Evolutionary conservation across 2,329 filamentous ascomycete species (phyloP).

Genomic region (Lecanoromycetidae sp.): DNA sequence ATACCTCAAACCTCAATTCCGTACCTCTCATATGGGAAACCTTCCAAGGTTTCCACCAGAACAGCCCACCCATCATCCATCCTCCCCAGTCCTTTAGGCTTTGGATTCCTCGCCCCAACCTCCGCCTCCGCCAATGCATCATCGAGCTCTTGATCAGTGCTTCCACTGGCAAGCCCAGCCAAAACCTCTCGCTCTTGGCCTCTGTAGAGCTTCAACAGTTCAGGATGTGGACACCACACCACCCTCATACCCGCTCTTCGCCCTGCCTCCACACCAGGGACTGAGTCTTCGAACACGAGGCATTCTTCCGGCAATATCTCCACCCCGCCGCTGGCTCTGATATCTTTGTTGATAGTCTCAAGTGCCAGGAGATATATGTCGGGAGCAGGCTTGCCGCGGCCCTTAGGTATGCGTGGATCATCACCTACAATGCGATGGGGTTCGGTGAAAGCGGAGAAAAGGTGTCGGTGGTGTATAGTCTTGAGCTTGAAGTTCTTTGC

Average conservation of each 20-base stretch:
- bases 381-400: constrained; percentile 84
- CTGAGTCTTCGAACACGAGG: constrained; percentile 90
- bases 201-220: constrained; percentile 60
- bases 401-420: constrained; percentile 61
- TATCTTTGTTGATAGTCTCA: constrained; percentile 65
- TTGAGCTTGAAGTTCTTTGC: constrained; percentile 64
- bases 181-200: constrained; percentile 71
- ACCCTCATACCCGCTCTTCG: constrained; percentile 89
- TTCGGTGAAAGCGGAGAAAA: constrained; percentile 57
- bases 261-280: constrained; percentile 83
- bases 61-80: constrained; percentile 50
- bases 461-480: constrained; percentile 42
- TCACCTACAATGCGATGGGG: constrained; percentile 74
- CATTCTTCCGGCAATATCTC: constrained; percentile 72
- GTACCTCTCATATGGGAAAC: constrained; percentile 49
- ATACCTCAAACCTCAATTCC: constrained; percentile 37
- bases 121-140: constrained; percentile 26
- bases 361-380: constrained; percentile 90
- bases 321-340: constrained; percentile 47
- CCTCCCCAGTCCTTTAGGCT: constrained; percentile 28
- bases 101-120: constrained; percentile 30
- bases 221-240: constrained; percentile 79
- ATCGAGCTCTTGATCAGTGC: constrained; percentile 39
- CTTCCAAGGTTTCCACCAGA: constrained; percentile 40
- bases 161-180: constrained; percentile 60